Evolutionary conservation across 257 asterid genomes (phyloP), one percentile per base, ranked within the genome.

Genomic region (Sherardia arvensis): DNA sequence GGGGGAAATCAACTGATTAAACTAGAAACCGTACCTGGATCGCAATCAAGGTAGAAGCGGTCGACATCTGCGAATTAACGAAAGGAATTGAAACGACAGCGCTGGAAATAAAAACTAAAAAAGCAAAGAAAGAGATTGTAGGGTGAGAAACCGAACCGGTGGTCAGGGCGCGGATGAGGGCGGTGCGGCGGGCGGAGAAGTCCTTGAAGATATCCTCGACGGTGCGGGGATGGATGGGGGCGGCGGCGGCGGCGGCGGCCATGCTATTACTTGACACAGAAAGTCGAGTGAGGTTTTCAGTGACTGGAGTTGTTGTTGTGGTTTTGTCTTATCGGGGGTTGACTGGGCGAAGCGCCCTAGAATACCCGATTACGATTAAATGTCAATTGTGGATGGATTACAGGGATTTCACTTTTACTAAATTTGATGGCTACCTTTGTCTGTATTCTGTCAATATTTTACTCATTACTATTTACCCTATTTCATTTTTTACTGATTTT

Each of bases 171-270:
- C 89, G 87, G 57, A 85, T 53, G 62, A 88, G 74, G 75, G 89
- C 89, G 74, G 69, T 64, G 17, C 94, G 96, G 32, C 96, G 88
- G 63, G 82, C 85, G 71, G 78, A 70, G 87, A 67, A 85, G 78
- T 88, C 96, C 55, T 83, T 88, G 78, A 80, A 88, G 82, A 88
- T 88, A 77, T 88, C 94, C 77, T 88, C 96, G 8, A 88, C 96
- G 45, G 94, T 77, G 59, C 87, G 85, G 54, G 86, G 90, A 59
- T 73, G 77, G 23, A 83, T 73, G 15, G 82, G 71, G 62, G 76
- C 69, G 20, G 88, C 68, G 5, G 88, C 70, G 4, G 94, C 49
- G 18, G 22, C 40, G 9, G 33, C 47, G 47, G 47, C 47, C 47
- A 38, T 38, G 9, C 9, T 11, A 58, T 18, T 8, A 7, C 62